Evolutionary conservation across 129 eudicot species (phyloP).

Genomic region (Smallanthus sonchifolius): DNA sequence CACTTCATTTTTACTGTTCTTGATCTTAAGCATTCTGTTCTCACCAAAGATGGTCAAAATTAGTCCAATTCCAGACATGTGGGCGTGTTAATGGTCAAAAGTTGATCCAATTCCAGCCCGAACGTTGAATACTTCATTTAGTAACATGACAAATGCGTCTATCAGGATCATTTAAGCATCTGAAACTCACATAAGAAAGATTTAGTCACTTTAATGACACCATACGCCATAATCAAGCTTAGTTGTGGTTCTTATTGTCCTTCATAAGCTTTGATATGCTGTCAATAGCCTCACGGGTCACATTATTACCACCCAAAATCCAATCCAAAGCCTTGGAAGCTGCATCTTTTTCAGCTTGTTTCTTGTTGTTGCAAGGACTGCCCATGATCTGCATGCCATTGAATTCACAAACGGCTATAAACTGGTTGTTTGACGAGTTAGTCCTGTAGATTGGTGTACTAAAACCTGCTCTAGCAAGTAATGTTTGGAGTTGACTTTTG

Average conservation of each 20-base stretch:
- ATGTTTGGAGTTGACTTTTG: constrained; percentile 72
- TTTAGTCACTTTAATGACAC: not conserved
- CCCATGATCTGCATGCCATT: constrained; percentile 67
- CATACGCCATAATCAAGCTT: not conserved
- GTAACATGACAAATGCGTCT: not conserved
- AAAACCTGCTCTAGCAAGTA: constrained; percentile 73
- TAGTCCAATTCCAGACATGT: not conserved
- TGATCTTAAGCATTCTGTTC: not conserved
- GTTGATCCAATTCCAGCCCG: not conserved
- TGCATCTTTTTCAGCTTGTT: constrained; percentile 79
- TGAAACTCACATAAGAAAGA: not conserved
- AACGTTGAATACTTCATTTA: not conserved
- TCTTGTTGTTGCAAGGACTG: constrained; percentile 65
- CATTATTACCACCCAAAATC: constrained; percentile 50
- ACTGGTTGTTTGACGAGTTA: constrained; percentile 46
- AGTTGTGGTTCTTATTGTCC: constrained; percentile 57
- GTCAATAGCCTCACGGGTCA: constrained; percentile 46
- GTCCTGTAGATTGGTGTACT: constrained; percentile 54
- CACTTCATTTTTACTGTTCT: constrained; percentile 1
- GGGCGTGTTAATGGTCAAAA: not conserved
- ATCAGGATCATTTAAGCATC: constrained; percentile 7
- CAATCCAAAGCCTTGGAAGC: constrained; percentile 76
- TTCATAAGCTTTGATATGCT: constrained; percentile 67
- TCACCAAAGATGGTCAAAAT: constrained; percentile 9
- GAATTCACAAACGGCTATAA: constrained; percentile 56